A percentile compares a stretch with the other conserved stretches of the same genome.
Conservation (phyloP, 768 basidiomycete species). For the Lepiota brunneoincarnata region DNA sequence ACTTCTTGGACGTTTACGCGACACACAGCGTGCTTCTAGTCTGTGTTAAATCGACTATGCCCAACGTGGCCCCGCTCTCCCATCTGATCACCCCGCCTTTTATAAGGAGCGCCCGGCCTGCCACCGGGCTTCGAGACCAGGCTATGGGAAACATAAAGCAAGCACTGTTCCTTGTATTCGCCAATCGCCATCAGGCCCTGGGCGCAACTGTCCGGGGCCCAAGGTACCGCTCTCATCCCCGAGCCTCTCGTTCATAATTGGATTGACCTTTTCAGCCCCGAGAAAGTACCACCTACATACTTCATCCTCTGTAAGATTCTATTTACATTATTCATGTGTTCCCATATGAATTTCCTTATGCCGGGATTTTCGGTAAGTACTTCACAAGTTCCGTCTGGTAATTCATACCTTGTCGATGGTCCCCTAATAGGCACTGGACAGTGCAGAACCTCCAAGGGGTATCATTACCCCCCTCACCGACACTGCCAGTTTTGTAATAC, state of each 20-base stretch:
- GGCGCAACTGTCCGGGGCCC: constrained; percentile 2
- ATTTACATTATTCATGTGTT: too few species aligned
- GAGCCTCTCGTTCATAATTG: neutral
- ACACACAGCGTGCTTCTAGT: neutral
- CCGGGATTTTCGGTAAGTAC: too few species aligned
- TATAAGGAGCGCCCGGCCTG: neutral
- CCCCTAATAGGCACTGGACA: neutral
- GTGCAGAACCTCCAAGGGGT: neutral
- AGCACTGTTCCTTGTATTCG: neutral
- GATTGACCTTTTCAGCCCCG: neutral
- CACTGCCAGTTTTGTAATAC: constrained; percentile 46
- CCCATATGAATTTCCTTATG: too few species aligned
- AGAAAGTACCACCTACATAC: too few species aligned
- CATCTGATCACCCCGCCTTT: constrained; percentile 1
- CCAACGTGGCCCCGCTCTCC: neutral
- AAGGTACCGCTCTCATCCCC: neutral
- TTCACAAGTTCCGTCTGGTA: too few species aligned
- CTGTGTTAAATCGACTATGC: constrained; percentile 7
- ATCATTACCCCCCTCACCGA: constrained; percentile 28
- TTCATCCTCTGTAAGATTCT: too few species aligned
- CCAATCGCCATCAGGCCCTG: neutral
- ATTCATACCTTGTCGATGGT: too few species aligned
- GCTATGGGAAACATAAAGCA: neutral
- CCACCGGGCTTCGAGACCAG: neutral
- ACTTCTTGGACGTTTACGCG: neutral